phyloP scores from a whole-genome alignment of 805 yeast genomes.

The Wickerhamomyces alni region DNA sequence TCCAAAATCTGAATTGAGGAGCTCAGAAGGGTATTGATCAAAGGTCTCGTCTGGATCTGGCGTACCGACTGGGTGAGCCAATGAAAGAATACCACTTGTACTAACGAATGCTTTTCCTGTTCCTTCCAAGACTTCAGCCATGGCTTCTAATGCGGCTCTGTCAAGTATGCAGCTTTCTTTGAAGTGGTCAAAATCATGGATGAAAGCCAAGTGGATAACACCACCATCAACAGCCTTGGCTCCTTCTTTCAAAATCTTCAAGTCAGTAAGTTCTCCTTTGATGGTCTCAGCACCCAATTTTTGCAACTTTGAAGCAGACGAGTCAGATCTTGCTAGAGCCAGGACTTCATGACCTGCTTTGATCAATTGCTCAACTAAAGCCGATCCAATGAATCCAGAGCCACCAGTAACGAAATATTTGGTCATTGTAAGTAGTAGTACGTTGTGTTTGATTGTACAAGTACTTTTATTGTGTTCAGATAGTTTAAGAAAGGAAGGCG shows the following conservation, averaged over 20 bases:
- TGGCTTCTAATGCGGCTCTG: conserved; percentile 19
- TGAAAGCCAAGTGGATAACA: conserved; percentile 32
- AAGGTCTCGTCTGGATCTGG: neutral
- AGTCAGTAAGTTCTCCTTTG: conserved; percentile 25
- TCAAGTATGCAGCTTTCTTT: conserved; percentile 20
- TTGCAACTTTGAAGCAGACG: conserved; percentile 22
- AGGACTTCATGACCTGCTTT: conserved; percentile 22
- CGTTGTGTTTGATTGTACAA: too few species aligned
- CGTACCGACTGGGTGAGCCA: conserved; percentile 3
- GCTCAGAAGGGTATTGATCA: conserved; percentile 4
- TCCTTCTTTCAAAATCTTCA: conserved; percentile 23
- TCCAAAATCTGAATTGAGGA: neutral
- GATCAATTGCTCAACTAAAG: conserved; percentile 18
- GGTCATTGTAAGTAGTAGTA: too few species aligned
- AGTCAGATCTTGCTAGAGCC: conserved; percentile 29
- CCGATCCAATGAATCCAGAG: conserved; percentile 28
- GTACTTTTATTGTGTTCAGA: too few species aligned
- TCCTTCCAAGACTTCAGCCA: conserved; percentile 20
- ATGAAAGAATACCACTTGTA: conserved; percentile 15
- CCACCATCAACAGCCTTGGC: conserved; percentile 29
- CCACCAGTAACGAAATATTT: conserved; percentile 32
- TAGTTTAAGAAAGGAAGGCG: too few species aligned
- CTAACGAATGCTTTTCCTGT: conserved; percentile 22
- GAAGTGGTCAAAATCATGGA: conserved; percentile 25
- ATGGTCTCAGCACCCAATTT: conserved; percentile 23